phyloP scores from a whole-genome alignment of 106 monocot species.

The Dendrobium catenatum region DNA sequence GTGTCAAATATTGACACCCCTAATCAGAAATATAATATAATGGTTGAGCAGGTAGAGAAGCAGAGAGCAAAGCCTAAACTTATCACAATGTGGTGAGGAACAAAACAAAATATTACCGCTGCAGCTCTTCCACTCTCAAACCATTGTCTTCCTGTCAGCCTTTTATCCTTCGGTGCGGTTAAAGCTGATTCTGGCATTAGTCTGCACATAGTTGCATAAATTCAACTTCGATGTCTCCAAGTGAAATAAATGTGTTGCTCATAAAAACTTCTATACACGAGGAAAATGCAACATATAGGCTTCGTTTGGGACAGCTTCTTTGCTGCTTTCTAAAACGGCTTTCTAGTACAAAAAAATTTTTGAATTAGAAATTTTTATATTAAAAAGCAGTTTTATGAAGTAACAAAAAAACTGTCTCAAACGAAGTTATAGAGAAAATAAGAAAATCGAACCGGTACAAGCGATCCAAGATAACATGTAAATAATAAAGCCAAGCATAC shows the following conservation, averaged over 20 bases:
- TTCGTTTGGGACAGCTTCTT: too few species aligned
- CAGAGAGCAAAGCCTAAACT: background rate
- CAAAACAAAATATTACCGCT: conserved; percentile 28
- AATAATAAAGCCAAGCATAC: background rate
- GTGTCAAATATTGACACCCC: too few species aligned
- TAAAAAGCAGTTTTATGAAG: too few species aligned
- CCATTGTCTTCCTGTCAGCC: conserved; percentile 73
- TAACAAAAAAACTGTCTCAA: too few species aligned
- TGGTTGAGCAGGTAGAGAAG: background rate
- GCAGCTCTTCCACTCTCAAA: conserved; percentile 89
- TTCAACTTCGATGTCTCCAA: background rate
- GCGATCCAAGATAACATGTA: background rate
- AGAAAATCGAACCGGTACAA: background rate
- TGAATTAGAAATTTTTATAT: too few species aligned
- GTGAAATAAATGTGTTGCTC: background rate
- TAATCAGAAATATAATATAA: background rate
- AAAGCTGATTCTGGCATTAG: conserved; percentile 95
- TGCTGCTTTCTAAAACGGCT: too few species aligned
- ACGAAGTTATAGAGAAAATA: background rate
- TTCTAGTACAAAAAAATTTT: too few species aligned
- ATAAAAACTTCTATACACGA: background rate
- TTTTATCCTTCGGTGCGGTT: conserved; percentile 75
- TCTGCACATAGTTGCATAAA: conserved; percentile 26
- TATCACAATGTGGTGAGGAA: background rate
- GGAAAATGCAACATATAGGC: background rate